Percentiles rank a stretch among this genome's conserved stretches.
These are phyloP conservation scores for Aspergillus fumigatiaffinis DNA, from an alignment of 2,329 filamentous ascomycete genomes.

Conservation along the genomic window DNA sequence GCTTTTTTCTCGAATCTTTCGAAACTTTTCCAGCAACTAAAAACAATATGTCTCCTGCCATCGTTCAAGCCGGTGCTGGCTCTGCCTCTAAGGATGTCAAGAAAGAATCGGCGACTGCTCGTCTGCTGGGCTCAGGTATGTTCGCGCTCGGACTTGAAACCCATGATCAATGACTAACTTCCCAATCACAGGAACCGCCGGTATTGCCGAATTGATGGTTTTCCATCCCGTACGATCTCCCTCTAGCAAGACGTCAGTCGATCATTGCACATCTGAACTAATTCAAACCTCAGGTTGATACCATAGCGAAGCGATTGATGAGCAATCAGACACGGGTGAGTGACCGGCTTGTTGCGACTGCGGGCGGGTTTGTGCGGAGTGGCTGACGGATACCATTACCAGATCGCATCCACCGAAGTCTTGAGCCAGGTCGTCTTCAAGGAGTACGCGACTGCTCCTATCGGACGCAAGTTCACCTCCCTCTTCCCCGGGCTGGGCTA, in stretches of 20 bases:
- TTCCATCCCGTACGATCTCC: slow-evolving; percentile 72
- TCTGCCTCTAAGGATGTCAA: slow-evolving; percentile 60
- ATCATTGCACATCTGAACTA: slow-evolving; percentile 13
- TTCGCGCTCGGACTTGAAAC: neutral
- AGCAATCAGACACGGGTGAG: slow-evolving; percentile 81
- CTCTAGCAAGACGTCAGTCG: neutral
- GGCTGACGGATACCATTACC: slow-evolving; percentile 17
- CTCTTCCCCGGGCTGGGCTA: slow-evolving; percentile 97
- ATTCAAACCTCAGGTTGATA: slow-evolving; percentile 68
- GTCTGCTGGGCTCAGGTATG: slow-evolving; percentile 86
- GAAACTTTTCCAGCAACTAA: neutral
- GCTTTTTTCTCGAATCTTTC: neutral
- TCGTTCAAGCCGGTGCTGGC: slow-evolving; percentile 33
- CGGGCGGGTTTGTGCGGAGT: neutral
- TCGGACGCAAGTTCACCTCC: slow-evolving; percentile 79
- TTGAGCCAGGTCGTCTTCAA: slow-evolving; percentile 93
- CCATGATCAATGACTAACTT: slow-evolving; percentile 15
- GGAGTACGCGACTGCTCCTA: slow-evolving; percentile 70
- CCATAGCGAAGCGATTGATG: slow-evolving; percentile 98
- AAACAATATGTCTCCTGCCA: slow-evolving; percentile 54
- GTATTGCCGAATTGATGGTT: slow-evolving; percentile 86
- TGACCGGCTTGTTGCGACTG: neutral
- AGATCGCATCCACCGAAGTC: slow-evolving; percentile 58
- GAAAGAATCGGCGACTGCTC: slow-evolving; percentile 84
- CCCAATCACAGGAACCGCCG: slow-evolving; percentile 67